These are phyloP conservation scores for Multifurca ochricompacta DNA, from an alignment of 768 basidiomycete species.

Conservation along the genomic window DNA sequence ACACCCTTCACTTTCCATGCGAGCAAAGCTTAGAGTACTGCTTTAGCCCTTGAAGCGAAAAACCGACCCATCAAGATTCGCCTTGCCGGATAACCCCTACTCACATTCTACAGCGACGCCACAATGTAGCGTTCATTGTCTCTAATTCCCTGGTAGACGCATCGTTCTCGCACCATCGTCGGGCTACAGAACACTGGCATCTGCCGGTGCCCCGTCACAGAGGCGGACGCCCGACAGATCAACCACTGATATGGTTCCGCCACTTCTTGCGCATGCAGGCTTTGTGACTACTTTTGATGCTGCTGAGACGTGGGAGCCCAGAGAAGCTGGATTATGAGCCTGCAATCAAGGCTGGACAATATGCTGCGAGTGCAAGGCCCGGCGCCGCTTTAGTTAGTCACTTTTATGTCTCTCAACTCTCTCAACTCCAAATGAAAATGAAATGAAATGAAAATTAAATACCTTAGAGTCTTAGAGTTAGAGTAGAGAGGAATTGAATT, in stretches of 20 bases:
- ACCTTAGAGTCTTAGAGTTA: too few relatives aligned
- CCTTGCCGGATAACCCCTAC: conserved; percentile 48
- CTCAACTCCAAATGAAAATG: too few relatives aligned
- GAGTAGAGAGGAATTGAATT: too few relatives aligned
- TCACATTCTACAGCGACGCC: neutral
- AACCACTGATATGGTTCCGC: conserved; percentile 6
- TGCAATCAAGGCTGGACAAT: conserved; percentile 1
- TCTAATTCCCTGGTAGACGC: conserved; percentile 5
- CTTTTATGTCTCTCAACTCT: too few relatives aligned
- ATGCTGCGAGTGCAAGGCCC: conserved; percentile 6
- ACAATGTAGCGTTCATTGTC: conserved; percentile 11
- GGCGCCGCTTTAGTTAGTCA: conserved; percentile 1
- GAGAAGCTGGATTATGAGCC: neutral
- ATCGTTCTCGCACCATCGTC: conserved; percentile 8
- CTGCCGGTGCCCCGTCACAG: neutral
- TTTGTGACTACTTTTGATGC: neutral
- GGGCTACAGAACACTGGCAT: conserved; percentile 6
- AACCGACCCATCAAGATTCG: conserved; percentile 71
- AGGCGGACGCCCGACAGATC: neutral
- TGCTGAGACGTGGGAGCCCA: neutral
- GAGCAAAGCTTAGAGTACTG: neutral
- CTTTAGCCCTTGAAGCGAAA: conserved; percentile 58
- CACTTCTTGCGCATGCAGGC: conserved; percentile 13
- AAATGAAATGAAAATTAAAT: too few relatives aligned
- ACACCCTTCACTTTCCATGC: neutral